Base-by-base conservation (phyloP, 228 moss, liverwort and hornwort genomes). In the Sphagnum magellanicum region DNA sequence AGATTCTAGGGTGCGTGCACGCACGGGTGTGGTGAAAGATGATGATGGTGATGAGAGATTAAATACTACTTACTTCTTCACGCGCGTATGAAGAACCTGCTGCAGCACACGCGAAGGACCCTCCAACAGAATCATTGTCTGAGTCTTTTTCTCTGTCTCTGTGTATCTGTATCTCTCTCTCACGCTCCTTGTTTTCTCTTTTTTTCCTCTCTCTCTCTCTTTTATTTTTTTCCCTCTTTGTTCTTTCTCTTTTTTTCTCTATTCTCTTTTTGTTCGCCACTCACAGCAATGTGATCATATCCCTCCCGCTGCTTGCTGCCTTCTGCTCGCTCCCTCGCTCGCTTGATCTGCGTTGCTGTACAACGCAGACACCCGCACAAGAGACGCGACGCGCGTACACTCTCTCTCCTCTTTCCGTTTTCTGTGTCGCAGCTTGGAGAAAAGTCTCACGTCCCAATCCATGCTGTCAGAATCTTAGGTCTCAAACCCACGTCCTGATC, bases 31-130 rank as follows among this genome's bases (percentile, higher is more conserved):
- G 32, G 32, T 32, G 32, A 32, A 32, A 32, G 32, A 55, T 55
- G 55, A 8, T 55, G 12, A 55, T 8, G 12, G 4, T 50, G 66
- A 8, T 6, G 50, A 50, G 50, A 67, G 51, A 6, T 50, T 6
- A 50, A 48, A 49, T 46, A 50, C 63, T 15, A 71, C 89, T 74
- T 79, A 91, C 91, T 79, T 84, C 71, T 83, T 79, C 49, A 93
- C 73, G 60, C 93, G 98, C 60, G 86, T 77, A 66, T 84, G 82
- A 60, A 98, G 82, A 67, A 91, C 85, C 73, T 98, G 89, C 68
- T 87, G 90, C 89, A 98, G 77, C 60, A 93, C 90, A 78, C 92
- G 90, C 71, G 98, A 98, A 63, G 91, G 81, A 10, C 90, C 90
- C 72, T 91, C 93, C 64, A 98, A 76, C 50, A 98, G 87, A 67